Conservation (phyloP, 495 filamentous ascomycete genomes). For the Margaritispora aquatica region DNA sequence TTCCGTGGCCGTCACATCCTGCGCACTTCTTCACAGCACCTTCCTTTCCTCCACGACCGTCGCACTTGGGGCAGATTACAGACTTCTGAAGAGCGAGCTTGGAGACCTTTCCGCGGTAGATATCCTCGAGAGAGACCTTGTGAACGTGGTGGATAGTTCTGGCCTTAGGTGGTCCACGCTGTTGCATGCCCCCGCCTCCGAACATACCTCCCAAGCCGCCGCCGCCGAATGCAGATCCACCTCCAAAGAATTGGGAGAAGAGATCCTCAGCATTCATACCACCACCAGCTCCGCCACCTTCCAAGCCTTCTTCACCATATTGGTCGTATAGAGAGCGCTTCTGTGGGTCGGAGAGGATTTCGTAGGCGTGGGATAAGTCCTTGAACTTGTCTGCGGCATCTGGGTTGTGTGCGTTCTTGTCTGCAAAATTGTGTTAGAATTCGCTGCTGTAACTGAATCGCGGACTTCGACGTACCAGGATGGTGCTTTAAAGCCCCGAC, state of each 20-base stretch:
- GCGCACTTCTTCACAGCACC: constrained; percentile 88
- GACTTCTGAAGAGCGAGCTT: constrained; percentile 97
- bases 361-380: constrained; percentile 91
- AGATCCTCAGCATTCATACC: constrained; percentile 97
- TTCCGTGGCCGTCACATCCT: constrained; percentile 86
- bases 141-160: constrained; percentile 95
- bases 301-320: constrained; percentile 93
- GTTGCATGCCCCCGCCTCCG: constrained; percentile 75
- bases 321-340: constrained; percentile 92
- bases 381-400: constrained; percentile 97
- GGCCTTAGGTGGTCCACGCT: constrained; percentile 85
- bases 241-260: constrained; percentile 97
- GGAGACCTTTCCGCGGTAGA: constrained; percentile 96
- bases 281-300: constrained; percentile 72
- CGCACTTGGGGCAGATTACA: constrained; percentile 91
- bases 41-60: constrained; percentile 94
- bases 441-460: background rate
- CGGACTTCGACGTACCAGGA: constrained; percentile 55
- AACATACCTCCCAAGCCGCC: constrained; percentile 79
- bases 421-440: constrained; percentile 36
- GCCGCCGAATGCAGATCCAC: constrained; percentile 52
- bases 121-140: constrained; percentile 95
- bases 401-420: constrained; percentile 94
- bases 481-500: constrained; percentile 85
- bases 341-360: constrained; percentile 84